Evolutionary conservation across 2,329 filamentous ascomycete species (phyloP).

Genomic region (Botrytis medusae): DNA sequence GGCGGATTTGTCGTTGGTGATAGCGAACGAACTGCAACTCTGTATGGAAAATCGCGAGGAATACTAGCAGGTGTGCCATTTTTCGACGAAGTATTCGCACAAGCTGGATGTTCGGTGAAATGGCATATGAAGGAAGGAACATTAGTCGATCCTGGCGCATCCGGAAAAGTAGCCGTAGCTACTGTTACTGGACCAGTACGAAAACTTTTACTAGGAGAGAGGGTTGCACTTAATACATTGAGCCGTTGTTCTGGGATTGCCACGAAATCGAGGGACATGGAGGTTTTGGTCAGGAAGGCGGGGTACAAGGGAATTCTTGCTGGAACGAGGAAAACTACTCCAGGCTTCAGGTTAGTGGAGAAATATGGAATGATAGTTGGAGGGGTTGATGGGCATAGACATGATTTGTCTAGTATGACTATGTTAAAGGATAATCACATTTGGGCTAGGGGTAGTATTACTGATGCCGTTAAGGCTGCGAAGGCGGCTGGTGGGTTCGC

Average conservation of each 20-base stretch:
- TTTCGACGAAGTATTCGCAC: constrained; percentile 88
- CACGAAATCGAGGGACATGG: constrained; percentile 59
- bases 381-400: constrained; percentile 85
- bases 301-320: constrained; percentile 86
- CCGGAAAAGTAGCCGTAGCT: constrained; percentile 62
- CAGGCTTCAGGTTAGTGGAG: constrained; percentile 90
- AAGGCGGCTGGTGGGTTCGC: constrained; percentile 84
- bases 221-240: constrained; percentile 87
- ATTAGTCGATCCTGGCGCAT: constrained; percentile 57
- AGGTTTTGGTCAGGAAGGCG: constrained; percentile 56
- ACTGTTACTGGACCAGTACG: constrained; percentile 83
- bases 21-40: constrained; percentile 59
- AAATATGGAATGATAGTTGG: constrained; percentile 98
- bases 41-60: constrained; percentile 71
- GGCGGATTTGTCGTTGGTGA: constrained; percentile 94
- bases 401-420: constrained; percentile 91
- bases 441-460: constrained; percentile 85
- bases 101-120: constrained; percentile 86
- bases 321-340: constrained; percentile 94
- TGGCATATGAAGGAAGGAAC: constrained; percentile 82
- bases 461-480: constrained; percentile 79
- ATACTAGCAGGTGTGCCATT: constrained; percentile 91
- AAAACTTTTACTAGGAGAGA: constrained; percentile 77
- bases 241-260: constrained; percentile 91
- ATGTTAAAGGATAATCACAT: constrained; percentile 99